These are phyloP conservation scores for Beauveria scarabaeidicola DNA, from an alignment of 2,329 filamentous ascomycete genomes.

Conservation along the genomic window DNA sequence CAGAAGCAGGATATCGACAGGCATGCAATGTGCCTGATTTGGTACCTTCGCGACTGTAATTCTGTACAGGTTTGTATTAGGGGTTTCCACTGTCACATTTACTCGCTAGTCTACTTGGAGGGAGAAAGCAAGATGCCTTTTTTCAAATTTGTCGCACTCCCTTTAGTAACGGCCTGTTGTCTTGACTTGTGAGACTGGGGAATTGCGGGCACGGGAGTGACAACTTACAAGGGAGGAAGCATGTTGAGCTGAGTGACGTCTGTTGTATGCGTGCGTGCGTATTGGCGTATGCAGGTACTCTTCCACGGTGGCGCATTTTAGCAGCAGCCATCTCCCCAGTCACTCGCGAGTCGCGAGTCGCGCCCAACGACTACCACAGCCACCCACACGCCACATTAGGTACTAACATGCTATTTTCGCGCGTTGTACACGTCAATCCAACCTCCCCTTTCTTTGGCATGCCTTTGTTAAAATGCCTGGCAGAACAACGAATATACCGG, in stretches of 20 bases:
- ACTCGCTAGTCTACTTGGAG: background rate
- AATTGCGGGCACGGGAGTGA: background rate
- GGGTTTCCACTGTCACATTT: background rate
- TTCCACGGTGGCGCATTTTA: too few species aligned
- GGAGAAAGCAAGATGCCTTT: background rate
- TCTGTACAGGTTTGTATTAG: too few species aligned
- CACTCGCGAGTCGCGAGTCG: too few species aligned
- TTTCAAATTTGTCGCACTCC: background rate
- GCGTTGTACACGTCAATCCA: too few species aligned
- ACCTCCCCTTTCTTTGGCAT: background rate
- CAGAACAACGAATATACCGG: background rate
- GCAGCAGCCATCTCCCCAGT: too few species aligned
- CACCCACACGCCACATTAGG: too few species aligned
- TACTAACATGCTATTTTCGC: too few species aligned
- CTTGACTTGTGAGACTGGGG: background rate
- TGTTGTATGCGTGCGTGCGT: background rate
- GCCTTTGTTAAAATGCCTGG: background rate
- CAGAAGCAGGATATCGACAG: background rate
- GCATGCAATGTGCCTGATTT: background rate
- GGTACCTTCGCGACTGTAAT: background rate
- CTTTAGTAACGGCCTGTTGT: too few species aligned
- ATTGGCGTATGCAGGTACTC: too few species aligned
- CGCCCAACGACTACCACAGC: too few species aligned
- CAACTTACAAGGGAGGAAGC: background rate
- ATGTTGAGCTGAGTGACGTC: background rate